Evolutionary conservation across 2,329 filamentous ascomycete species (phyloP).

Genomic region (Calonectria multiphialidica): DNA sequence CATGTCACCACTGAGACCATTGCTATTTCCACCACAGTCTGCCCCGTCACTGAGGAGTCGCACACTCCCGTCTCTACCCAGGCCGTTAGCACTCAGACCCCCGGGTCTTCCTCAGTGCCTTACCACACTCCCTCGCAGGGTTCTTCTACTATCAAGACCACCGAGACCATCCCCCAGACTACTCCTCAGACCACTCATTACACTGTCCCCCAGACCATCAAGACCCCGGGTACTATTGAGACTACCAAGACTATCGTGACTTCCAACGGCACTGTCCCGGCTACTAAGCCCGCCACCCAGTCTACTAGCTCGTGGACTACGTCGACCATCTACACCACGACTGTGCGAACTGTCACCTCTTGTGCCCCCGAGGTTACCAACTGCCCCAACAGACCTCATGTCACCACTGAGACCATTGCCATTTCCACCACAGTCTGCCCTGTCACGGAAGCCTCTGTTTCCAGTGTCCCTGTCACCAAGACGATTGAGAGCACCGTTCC

Average conservation of each 20-base stretch:
- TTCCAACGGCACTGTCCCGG: not conserved
- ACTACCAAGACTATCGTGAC: not conserved
- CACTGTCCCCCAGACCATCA: not conserved
- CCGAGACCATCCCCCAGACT: not conserved
- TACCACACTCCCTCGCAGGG: not conserved
- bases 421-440: not conserved
- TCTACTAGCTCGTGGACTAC: not conserved
- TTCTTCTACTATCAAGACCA: not conserved
- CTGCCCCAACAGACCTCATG: not conserved
- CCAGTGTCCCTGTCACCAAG: not conserved
- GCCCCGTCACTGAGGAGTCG: constrained; percentile 4
- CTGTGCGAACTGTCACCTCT: not conserved
- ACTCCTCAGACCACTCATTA: not conserved
- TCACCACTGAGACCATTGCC: not conserved
- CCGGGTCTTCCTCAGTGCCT: not conserved
- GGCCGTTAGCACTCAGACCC: not conserved
- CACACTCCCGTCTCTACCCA: not conserved
- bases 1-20: constrained; percentile 45
- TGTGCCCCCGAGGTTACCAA: not conserved
- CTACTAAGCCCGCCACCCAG: not conserved
- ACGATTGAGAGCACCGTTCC: not conserved
- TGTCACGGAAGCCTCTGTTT: not conserved
- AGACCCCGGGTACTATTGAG: not conserved
- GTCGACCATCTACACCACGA: not conserved
- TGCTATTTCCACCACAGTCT: constrained; percentile 49